Evolutionary conservation across 305 asterid species (phyloP).

Genomic region (Fraxinus sp.): DNA sequence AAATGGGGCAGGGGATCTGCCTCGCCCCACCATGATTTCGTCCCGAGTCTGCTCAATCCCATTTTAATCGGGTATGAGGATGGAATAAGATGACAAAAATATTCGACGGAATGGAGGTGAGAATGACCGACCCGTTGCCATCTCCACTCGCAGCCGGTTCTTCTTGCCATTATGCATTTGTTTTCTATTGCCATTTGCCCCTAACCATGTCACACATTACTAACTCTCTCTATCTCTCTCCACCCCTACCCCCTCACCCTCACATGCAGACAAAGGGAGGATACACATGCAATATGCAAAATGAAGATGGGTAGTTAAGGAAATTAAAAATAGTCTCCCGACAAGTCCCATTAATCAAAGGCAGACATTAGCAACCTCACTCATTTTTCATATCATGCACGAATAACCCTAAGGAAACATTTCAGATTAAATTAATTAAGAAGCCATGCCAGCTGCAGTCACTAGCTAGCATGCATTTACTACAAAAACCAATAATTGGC

Average conservation of each 20-base stretch:
- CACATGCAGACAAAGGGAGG: background rate
- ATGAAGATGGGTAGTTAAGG: background rate
- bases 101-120: too few relatives aligned
- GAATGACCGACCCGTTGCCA: too few relatives aligned
- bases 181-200: background rate
- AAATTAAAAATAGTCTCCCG: background rate
- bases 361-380: background rate
- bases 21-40: too few relatives aligned
- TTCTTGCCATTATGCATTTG: background rate
- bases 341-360: constrained; percentile 2
- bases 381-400: background rate
- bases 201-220: background rate
- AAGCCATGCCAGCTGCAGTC: background rate
- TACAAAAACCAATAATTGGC: constrained; percentile 2
- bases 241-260: too few relatives aligned
- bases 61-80: too few relatives aligned
- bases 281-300: background rate
- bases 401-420: background rate
- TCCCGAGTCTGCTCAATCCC: too few relatives aligned
- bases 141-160: background rate
- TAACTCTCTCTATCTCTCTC: too few relatives aligned
- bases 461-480: background rate
- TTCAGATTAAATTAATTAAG: background rate
- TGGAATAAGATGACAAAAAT: too few relatives aligned
- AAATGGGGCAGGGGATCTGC: too few relatives aligned